These are phyloP conservation scores for Rhizopogon rudus DNA, from an alignment of 768 basidiomycete species.

Conservation along the genomic window DNA sequence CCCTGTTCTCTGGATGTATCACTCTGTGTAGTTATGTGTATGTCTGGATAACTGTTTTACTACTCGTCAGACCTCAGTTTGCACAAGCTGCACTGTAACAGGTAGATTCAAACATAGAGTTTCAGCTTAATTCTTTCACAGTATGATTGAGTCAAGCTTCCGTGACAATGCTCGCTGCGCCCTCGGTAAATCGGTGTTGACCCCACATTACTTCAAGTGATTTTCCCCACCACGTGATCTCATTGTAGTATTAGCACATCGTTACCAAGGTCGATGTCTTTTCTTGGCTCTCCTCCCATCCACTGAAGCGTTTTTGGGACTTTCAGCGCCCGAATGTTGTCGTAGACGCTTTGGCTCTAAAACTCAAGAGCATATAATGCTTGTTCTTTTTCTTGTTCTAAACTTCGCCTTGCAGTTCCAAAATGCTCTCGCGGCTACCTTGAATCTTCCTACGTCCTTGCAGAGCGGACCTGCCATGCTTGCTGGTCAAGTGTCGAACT, in stretches of 20 bases:
- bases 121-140: too few species aligned
- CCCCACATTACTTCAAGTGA: too few species aligned
- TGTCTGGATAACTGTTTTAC: conserved; percentile 32
- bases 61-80: conserved; percentile 7
- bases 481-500: conserved; percentile 4
- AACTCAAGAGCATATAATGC: conserved; percentile 17
- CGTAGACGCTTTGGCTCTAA: conserved; percentile 6
- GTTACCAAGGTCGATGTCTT: background rate
- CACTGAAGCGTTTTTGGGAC: background rate
- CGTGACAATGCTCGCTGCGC: too few species aligned
- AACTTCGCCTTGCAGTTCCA: conserved; percentile 8
- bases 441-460: conserved; percentile 9
- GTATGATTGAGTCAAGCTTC: too few species aligned
- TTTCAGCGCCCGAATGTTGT: conserved; percentile 14
- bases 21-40: conserved; percentile 31
- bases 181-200: too few species aligned
- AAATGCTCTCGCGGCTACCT: conserved; percentile 4
- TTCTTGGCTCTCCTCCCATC: background rate
- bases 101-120: too few species aligned
- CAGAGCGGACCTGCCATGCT: conserved; percentile 1
- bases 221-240: too few species aligned
- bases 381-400: conserved; percentile 5
- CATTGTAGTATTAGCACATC: too few species aligned
- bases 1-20: conserved; percentile 28
- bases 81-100: too few species aligned